A percentile compares a stretch with the other conserved stretches of the same genome.
Conservation (phyloP, 2,329 filamentous ascomycete genomes). For the Reticulascus tulasneorum region DNA sequence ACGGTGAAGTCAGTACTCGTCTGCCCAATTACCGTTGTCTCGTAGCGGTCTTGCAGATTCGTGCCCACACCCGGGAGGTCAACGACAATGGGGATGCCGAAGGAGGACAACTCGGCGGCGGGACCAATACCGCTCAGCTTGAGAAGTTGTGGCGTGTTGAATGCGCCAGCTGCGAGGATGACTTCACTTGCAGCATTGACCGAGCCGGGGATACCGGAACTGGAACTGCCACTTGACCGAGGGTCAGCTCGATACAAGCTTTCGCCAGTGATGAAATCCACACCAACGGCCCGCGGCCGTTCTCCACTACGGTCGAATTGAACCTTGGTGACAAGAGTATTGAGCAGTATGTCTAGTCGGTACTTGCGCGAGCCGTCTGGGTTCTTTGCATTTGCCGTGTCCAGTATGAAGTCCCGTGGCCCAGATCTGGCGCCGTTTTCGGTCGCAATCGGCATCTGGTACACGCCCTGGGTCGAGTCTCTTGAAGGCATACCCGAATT, state of each 20-base stretch:
- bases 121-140: slow-evolving; percentile 43
- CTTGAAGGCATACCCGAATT: slow-evolving; percentile 20
- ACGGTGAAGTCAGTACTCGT: slow-evolving; percentile 22
- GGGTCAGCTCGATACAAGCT: slow-evolving; percentile 40
- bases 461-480: slow-evolving; percentile 26
- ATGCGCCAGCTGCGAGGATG: slow-evolving; percentile 43
- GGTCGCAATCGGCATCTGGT: slow-evolving; percentile 49
- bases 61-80: slow-evolving; percentile 61
- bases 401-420: slow-evolving; percentile 47
- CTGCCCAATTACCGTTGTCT: slow-evolving; percentile 17
- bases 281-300: slow-evolving; percentile 33
- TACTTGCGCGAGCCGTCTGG: slow-evolving; percentile 39
- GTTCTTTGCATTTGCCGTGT: slow-evolving; percentile 41
- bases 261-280: slow-evolving; percentile 37
- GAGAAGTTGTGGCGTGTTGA: slow-evolving; percentile 42
- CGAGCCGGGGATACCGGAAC: slow-evolving; percentile 15
- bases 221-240: slow-evolving; percentile 24
- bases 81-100: slow-evolving; percentile 47
- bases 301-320: slow-evolving; percentile 31
- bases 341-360: slow-evolving; percentile 30
- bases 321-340: slow-evolving; percentile 36
- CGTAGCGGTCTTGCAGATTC: slow-evolving; percentile 36
- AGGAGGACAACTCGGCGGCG: slow-evolving; percentile 28
- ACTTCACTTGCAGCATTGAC: slow-evolving; percentile 37
- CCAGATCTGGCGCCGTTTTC: slow-evolving; percentile 38